These are phyloP conservation scores for Elsinoe fawcettii DNA, from an alignment of 2,329 filamentous ascomycete species.

Conservation along the genomic window DNA sequence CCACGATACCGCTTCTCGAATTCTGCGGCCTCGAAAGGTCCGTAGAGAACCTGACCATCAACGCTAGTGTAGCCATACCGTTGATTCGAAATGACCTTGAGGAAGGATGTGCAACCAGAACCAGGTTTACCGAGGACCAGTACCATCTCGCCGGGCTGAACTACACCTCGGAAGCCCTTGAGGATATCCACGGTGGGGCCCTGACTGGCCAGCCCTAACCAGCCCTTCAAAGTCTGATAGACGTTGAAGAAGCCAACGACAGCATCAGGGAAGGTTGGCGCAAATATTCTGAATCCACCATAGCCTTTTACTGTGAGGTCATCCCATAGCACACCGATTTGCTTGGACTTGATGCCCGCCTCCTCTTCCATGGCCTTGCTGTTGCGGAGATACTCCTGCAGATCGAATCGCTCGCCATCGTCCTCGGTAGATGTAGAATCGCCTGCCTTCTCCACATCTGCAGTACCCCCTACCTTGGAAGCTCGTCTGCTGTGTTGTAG, in stretches of 20 bases:
- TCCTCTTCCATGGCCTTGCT: constrained; percentile 62
- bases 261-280: constrained; percentile 69
- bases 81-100: constrained; percentile 49
- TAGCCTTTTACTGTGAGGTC: constrained; percentile 66
- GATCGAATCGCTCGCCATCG: constrained; percentile 55
- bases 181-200: constrained; percentile 54
- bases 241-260: constrained; percentile 71
- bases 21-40: constrained; percentile 61
- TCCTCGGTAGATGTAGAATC: constrained; percentile 37
- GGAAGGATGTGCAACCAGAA: constrained; percentile 47
- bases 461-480: constrained; percentile 32
- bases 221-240: constrained; percentile 53
- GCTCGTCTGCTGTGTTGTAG: constrained; percentile 41
- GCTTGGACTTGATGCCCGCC: constrained; percentile 73
- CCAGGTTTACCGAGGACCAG: constrained; percentile 73
- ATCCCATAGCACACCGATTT: constrained; percentile 72
- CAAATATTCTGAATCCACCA: constrained; percentile 64
- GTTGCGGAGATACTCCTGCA: constrained; percentile 66
- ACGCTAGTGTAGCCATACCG: constrained; percentile 53
- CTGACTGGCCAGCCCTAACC: constrained; percentile 5
- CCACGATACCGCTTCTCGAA: constrained; percentile 67
- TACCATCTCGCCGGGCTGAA: constrained; percentile 80
- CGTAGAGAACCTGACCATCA: constrained; percentile 67
- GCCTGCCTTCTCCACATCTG: constrained; percentile 54
- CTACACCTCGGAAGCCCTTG: constrained; percentile 57